Evolutionary conservation across 176 grass and related monocot species (phyloP), one percentile per base, ranked within the genome.

Genomic region (Musa itinerans): DNA sequence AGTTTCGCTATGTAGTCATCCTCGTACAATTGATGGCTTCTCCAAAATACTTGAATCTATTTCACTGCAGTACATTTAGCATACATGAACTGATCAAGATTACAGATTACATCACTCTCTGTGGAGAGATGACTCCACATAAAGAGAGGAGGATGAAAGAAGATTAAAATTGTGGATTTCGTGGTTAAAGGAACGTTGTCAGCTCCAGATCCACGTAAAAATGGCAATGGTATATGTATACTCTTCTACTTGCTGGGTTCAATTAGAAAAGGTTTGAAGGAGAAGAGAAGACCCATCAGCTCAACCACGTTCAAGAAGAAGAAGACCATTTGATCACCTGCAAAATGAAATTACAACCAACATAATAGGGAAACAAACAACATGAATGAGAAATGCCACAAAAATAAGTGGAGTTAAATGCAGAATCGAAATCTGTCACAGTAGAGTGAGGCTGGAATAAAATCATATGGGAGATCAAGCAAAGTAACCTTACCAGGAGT

Each of bases 271-370:
- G 89, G 89, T 62, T 90, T 96, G 72, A 92, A 90, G 79, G 83
- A 89, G 26, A 92, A 0, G n/a, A 88, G 2, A 10, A 96, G 59
- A 54, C 89, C 92, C 43, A 88, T 52, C 49, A 78, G 73, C 65
- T 81, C 79, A 24, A 89, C 74, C 49, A 86, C 0, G 48, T 86
- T 89, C 73, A 96, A 76, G 54, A 87, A 27, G 54, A 96, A 77
- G 79, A 92, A 96, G 57, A 96, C 53, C 76, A 96, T 83, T 10
- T 92, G 83, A 84, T 96, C 92, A 68, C 89, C 92, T 96, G 81
- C 78, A 80, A 29, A 62, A 14, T 66, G 27, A 74, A 15, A 58
- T 61, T 15, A 82, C 43, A 53, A 50, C 65, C 26, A 10, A 23
- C 3, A 5, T 11, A 10, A 1, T 43, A 6, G 4, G 11, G 3